Evolutionary conservation across 2,329 filamentous ascomycete species (phyloP).

Genomic region (Epichloe sp.): DNA sequence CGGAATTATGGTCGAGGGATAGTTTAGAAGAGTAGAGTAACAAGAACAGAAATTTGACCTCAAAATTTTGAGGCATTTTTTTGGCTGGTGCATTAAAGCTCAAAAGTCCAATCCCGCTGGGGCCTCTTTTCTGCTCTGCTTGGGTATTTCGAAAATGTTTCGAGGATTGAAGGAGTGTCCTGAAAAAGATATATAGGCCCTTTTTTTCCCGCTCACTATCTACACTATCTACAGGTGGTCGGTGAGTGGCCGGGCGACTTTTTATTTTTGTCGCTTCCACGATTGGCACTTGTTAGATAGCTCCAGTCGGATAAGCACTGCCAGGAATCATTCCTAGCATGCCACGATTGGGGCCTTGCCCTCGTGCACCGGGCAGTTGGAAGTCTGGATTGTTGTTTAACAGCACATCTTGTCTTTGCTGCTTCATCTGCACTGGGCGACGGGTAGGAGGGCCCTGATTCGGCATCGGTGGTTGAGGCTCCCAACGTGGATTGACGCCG

Average conservation of each 20-base stretch:
- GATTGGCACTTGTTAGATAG: neutral
- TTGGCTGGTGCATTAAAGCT: constrained; percentile 1
- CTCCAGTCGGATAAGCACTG: constrained; percentile 35
- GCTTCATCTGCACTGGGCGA: constrained; percentile 38
- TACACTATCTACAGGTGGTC: constrained; percentile 1
- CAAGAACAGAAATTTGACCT: neutral
- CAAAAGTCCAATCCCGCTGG: neutral
- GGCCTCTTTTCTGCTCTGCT: neutral
- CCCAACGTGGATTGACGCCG: constrained; percentile 80
- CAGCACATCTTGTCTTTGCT: constrained; percentile 57
- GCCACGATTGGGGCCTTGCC: constrained; percentile 13
- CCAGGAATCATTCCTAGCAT: constrained; percentile 36
- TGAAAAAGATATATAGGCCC: neutral
- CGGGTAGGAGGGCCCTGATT: constrained; percentile 29
- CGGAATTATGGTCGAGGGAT: neutral
- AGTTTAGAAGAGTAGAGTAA: neutral
- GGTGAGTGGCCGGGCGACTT: neutral
- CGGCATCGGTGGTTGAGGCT: constrained; percentile 37
- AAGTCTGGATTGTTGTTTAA: constrained; percentile 88
- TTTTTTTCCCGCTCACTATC: neutral
- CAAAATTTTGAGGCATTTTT: neutral
- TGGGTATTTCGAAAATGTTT: neutral
- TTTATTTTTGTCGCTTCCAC: neutral
- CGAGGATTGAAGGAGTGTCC: neutral
- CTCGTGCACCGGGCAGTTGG: constrained; percentile 43